phyloP scores from a whole-genome alignment of 305 asterid genomes.

The Fraxinus velutina region DNA sequence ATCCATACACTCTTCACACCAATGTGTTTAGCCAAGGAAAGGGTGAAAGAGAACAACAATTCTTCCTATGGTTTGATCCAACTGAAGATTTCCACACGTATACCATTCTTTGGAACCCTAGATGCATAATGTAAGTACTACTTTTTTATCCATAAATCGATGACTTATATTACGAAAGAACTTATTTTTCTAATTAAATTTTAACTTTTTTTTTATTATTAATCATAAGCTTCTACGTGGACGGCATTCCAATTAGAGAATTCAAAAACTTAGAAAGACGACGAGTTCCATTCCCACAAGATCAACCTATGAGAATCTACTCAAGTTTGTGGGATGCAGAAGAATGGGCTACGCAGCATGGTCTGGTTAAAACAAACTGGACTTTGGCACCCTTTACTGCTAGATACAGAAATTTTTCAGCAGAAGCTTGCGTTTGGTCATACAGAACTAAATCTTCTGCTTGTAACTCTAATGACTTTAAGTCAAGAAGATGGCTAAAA shows the following conservation, averaged over 20 bases:
- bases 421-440: conserved; percentile 51
- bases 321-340: conserved; percentile 64
- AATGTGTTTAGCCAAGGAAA: conserved; percentile 55
- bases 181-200: neutral
- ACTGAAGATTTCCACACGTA: conserved; percentile 60
- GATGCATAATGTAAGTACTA: conserved; percentile 47
- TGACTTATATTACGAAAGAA: neutral
- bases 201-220: neutral
- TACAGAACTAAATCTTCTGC: conserved; percentile 31
- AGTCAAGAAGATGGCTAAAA: conserved; percentile 26
- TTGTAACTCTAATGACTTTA: conserved; percentile 32
- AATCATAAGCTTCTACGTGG: conserved; percentile 45
- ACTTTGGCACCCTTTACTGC: conserved; percentile 55
- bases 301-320: conserved; percentile 59
- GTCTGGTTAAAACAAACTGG: conserved; percentile 58
- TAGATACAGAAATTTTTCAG: conserved; percentile 43
- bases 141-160: neutral
- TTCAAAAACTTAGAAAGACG: conserved; percentile 40
- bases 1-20: conserved; percentile 62
- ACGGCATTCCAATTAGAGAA: conserved; percentile 53
- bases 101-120: conserved; percentile 60
- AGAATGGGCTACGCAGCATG: conserved; percentile 63
- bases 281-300: conserved; percentile 46
- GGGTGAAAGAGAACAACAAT: conserved; percentile 62
- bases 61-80: conserved; percentile 68